phyloP scores from a whole-genome alignment of 2,329 filamentous ascomycete species.

The Cladophialophora chaetospira region DNA sequence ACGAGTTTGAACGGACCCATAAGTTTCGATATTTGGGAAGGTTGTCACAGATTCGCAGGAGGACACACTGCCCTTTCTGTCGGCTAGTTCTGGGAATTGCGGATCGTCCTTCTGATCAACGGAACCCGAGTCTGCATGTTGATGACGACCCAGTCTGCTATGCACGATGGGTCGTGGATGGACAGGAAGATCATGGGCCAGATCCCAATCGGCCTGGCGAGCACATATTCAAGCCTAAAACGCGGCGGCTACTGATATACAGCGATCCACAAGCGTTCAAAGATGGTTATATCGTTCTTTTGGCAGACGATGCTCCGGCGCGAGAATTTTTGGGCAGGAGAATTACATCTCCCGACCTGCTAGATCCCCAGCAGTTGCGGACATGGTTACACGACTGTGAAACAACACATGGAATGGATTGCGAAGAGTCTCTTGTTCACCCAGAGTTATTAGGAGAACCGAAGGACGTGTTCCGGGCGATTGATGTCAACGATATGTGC shows the following conservation, averaged over 20 bases:
- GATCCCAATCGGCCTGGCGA: constrained; percentile 23
- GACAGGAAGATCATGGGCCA: constrained; percentile 29
- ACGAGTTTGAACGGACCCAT: constrained; percentile 22
- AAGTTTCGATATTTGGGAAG: constrained; percentile 30
- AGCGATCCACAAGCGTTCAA: constrained; percentile 34
- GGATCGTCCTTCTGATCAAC: constrained; percentile 32
- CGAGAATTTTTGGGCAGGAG: constrained; percentile 31
- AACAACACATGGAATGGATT: constrained; percentile 30
- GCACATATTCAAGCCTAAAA: constrained; percentile 27
- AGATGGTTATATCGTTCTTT: constrained; percentile 34
- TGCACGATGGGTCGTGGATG: constrained; percentile 34
- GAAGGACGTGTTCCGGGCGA: constrained; percentile 30
- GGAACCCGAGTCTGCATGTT: constrained; percentile 26
- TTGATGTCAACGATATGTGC: constrained; percentile 34
- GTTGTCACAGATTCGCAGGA: constrained; percentile 28
- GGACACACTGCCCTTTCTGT: constrained; percentile 32
- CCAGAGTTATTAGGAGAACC: constrained; percentile 27
- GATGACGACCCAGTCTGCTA: constrained; percentile 32
- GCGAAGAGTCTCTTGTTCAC: constrained; percentile 33
- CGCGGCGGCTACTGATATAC: constrained; percentile 32
- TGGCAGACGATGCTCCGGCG: constrained; percentile 33
- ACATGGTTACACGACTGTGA: constrained; percentile 32
- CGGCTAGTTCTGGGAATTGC: constrained; percentile 32
- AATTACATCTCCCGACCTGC: constrained; percentile 30
- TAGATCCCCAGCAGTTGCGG: constrained; percentile 28